Evolutionary conservation across 2,329 filamentous ascomycete genomes (phyloP).

Genomic region (Zymoseptoria tritici): DNA sequence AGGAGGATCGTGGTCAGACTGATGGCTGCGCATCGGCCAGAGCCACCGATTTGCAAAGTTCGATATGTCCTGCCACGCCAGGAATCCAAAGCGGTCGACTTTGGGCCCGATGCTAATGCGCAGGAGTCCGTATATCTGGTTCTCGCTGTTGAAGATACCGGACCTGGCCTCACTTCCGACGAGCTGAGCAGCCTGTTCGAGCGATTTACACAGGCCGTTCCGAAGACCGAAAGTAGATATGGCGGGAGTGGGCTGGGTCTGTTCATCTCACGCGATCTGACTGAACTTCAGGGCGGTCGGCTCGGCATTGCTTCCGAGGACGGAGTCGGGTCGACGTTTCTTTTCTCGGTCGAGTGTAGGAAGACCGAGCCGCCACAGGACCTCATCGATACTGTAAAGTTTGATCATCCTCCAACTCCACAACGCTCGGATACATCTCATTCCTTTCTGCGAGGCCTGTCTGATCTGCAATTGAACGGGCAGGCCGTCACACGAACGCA

Average conservation of each 20-base stretch:
- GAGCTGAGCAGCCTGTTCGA: constrained; percentile 50
- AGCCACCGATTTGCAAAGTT: constrained; percentile 30
- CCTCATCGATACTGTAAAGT: neutral
- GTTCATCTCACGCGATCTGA: constrained; percentile 60
- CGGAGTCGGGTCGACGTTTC: constrained; percentile 56
- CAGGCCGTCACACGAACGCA: neutral
- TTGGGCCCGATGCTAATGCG: constrained; percentile 2
- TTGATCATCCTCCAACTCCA: constrained; percentile 3
- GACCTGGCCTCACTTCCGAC: constrained; percentile 32
- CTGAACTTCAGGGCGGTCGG: constrained; percentile 61
- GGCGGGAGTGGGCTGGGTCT: constrained; percentile 63
- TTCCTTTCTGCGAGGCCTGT: neutral
- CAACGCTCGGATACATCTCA: neutral
- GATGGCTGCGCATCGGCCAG: constrained; percentile 1
- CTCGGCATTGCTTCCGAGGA: constrained; percentile 56
- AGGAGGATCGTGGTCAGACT: constrained; percentile 30
- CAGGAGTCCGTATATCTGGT: constrained; percentile 26
- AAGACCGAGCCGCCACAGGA: constrained; percentile 4
- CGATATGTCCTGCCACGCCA: constrained; percentile 32
- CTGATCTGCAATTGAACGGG: neutral
- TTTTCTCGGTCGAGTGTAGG: constrained; percentile 49
- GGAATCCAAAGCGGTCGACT: constrained; percentile 21
- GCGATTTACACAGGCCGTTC: constrained; percentile 60
- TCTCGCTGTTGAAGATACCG: constrained; percentile 33
- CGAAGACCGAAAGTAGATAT: constrained; percentile 60